Evolutionary conservation across 306 rosid species (phyloP).

Genomic region (Malus fusca): DNA sequence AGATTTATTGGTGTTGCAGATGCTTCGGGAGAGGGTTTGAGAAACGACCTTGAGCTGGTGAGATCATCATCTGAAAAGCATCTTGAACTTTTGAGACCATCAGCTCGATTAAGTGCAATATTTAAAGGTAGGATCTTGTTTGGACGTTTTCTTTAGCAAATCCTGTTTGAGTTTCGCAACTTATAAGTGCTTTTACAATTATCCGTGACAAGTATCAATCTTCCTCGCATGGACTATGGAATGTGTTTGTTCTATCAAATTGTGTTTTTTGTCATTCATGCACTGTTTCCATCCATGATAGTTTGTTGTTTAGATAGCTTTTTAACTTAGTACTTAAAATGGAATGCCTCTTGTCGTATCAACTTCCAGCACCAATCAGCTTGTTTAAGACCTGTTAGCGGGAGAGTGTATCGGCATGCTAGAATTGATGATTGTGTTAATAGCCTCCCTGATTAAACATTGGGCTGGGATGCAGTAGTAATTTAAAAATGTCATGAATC

Average conservation of each 20-base stretch:
- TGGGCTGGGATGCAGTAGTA: background rate
- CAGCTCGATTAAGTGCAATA: conserved; percentile 52
- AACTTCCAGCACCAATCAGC: background rate
- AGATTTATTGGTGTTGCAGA: conserved; percentile 42
- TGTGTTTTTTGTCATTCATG: background rate
- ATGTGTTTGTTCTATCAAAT: background rate
- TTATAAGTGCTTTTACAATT: background rate
- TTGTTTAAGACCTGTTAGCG: background rate
- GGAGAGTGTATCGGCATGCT: background rate
- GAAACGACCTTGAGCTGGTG: conserved; percentile 43
- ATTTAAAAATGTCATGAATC: background rate
- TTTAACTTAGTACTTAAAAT: background rate
- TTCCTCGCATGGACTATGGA: background rate
- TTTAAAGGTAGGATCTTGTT: conserved; percentile 46
- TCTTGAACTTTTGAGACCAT: conserved; percentile 56
- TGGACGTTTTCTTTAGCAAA: background rate
- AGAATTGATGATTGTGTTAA: background rate
- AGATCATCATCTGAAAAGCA: conserved; percentile 60
- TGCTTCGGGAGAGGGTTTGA: conserved; percentile 31
- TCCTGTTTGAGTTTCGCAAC: background rate
- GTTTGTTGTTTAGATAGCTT: background rate
- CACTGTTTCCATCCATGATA: background rate
- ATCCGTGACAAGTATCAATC: background rate
- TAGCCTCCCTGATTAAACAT: background rate
- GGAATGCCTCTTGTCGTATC: background rate